A percentile compares a stretch with the other conserved stretches of the same genome.
Conservation (phyloP, 441 rosid genomes). For the Eutrema salsugineum region DNA sequence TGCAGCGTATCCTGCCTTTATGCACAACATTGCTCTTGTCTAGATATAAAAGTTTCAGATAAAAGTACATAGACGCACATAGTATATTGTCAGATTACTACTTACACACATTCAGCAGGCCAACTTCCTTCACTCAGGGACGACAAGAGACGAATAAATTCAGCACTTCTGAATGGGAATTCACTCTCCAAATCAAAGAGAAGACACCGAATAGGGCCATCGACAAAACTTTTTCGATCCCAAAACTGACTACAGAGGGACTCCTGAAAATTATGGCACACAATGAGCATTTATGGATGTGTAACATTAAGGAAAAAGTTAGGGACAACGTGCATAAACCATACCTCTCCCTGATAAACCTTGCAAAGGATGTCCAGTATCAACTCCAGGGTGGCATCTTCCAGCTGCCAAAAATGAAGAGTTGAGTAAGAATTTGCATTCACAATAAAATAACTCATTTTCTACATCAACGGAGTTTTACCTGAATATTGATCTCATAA, state of each 20-base stretch:
- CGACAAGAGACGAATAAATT: slow-evolving; percentile 76
- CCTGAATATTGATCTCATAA: slow-evolving; percentile 94
- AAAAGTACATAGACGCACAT: slow-evolving; percentile 1
- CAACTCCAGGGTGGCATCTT: slow-evolving; percentile 61
- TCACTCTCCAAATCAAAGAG: slow-evolving; percentile 87
- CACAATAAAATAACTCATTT: background rate
- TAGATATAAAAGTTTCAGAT: slow-evolving; percentile 11
- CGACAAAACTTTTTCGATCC: slow-evolving; percentile 91
- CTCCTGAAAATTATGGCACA: slow-evolving; percentile 53
- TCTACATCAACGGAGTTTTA: slow-evolving; percentile 25
- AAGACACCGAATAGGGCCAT: slow-evolving; percentile 96
- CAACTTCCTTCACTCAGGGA: slow-evolving; percentile 95
- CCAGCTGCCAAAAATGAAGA: slow-evolving; percentile 53
- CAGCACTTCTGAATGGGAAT: slow-evolving; percentile 79
- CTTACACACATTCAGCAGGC: slow-evolving; percentile 99
- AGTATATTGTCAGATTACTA: slow-evolving; percentile 12
- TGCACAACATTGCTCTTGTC: slow-evolving; percentile 1
- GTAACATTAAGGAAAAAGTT: slow-evolving; percentile 1
- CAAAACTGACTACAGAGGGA: slow-evolving; percentile 97
- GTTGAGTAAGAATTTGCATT: slow-evolving; percentile 11
- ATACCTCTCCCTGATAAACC: slow-evolving; percentile 91
- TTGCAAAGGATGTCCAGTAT: slow-evolving; percentile 90
- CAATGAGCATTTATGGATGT: slow-evolving; percentile 26
- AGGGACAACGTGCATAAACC: slow-evolving; percentile 23
- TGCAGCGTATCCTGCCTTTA: slow-evolving; percentile 6